phyloP scores from a whole-genome alignment of 2,329 filamentous ascomycete species.

The Metarhizium guizhouense region DNA sequence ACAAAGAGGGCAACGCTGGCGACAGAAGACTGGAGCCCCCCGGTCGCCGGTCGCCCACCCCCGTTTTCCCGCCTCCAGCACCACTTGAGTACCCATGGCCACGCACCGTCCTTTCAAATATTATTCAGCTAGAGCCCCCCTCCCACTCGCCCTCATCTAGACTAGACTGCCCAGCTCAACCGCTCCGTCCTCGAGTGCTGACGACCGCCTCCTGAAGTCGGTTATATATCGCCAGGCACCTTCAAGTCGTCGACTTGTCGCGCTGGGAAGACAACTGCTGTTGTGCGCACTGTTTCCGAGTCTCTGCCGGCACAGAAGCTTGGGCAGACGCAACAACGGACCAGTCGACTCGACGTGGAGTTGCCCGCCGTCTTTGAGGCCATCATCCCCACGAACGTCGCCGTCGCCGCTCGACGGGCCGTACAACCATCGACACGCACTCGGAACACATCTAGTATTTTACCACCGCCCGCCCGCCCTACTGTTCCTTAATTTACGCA shows the following conservation, averaged over 20 bases:
- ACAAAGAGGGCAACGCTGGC: too few species aligned
- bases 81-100: too few species aligned
- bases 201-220: constrained; percentile 2
- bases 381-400: too few species aligned
- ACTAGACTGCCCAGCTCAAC: too few species aligned
- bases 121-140: too few species aligned
- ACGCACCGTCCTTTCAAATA: too few species aligned
- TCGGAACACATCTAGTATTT: not conserved
- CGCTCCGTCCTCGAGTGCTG: not conserved
- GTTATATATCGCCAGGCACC: constrained; percentile 1
- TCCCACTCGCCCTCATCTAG: too few species aligned
- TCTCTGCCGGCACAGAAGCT: not conserved
- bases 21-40: too few species aligned
- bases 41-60: too few species aligned
- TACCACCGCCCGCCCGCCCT: not conserved
- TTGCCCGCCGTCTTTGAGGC: too few species aligned
- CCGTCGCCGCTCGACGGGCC: too few species aligned
- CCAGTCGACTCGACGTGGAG: not conserved
- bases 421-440: not conserved
- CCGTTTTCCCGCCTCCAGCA: not conserved
- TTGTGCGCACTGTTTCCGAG: not conserved
- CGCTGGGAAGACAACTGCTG: not conserved
- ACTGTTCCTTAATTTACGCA: not conserved
- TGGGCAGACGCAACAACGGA: not conserved
- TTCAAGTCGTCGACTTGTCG: not conserved